Conservation (phyloP, 1,284 basidiomycete species). For the Apiotrichum veenhuisii region DNA sequence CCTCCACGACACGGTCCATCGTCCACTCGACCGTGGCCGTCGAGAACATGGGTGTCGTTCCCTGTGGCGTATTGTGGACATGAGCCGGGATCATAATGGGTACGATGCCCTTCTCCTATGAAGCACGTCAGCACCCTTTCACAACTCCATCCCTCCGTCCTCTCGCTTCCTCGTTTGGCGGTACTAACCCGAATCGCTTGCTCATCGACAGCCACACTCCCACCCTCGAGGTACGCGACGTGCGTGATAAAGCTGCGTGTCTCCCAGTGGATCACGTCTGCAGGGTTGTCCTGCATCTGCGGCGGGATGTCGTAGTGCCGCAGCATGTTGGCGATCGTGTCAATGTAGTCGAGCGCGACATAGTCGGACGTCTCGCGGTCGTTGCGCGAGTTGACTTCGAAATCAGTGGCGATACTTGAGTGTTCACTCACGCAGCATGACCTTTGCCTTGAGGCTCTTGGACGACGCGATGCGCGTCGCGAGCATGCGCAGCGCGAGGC, state of each 20-base stretch:
- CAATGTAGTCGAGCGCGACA: conserved; percentile 78
- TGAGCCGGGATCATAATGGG: conserved; percentile 32
- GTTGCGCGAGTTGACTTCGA: conserved; percentile 80
- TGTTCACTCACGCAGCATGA: conserved; percentile 66
- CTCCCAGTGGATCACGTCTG: conserved; percentile 57
- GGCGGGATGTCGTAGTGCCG: conserved; percentile 57
- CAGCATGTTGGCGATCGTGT: conserved; percentile 66
- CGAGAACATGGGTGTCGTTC: conserved; percentile 34
- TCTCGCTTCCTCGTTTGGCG: conserved; percentile 46
- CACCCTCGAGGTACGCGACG: conserved; percentile 68
- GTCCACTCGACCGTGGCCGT: conserved; percentile 43
- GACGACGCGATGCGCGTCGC: conserved; percentile 75
- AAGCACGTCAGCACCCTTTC: not conserved
- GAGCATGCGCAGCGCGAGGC: conserved; percentile 78
- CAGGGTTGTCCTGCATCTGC: conserved; percentile 57
- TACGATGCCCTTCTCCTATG: conserved; percentile 34
- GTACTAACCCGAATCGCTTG: conserved; percentile 62
- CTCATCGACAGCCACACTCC: conserved; percentile 61
- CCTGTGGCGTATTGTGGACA: conserved; percentile 19
- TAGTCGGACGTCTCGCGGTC: conserved; percentile 89
- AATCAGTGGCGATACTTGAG: not conserved
- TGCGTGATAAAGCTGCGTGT: conserved; percentile 62
- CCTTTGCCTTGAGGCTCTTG: conserved; percentile 67
- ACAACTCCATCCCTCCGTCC: no score
- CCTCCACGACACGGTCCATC: conserved; percentile 28